phyloP scores from a whole-genome alignment of 306 rosid species.

The Lathyrus tuberosus region DNA sequence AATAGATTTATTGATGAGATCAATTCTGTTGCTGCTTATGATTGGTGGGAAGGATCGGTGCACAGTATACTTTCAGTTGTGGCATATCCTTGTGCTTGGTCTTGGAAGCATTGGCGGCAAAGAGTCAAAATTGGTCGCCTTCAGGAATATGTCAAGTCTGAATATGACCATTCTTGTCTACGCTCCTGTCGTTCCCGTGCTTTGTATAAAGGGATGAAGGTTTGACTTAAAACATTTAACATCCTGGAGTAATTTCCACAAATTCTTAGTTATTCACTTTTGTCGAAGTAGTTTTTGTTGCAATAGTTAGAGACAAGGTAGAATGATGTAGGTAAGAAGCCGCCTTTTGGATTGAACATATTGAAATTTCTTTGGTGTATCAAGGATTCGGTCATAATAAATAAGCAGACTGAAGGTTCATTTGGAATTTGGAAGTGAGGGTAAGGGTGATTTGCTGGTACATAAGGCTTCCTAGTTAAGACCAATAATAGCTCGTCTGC shows the following conservation, averaged over 20 bases:
- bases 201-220: constrained; percentile 99
- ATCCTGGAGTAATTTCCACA: constrained; percentile 34
- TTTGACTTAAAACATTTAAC: constrained; percentile 51
- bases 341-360: constrained; percentile 18
- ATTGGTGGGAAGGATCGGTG: constrained; percentile 99
- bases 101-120: constrained; percentile 98
- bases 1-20: constrained; percentile 95
- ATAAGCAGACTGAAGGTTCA: constrained; percentile 27
- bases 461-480: constrained; percentile 9
- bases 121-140: constrained; percentile 85
- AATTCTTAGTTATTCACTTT: constrained; percentile 27
- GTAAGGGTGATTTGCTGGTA: constrained; percentile 32
- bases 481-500: constrained; percentile 15
- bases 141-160: constrained; percentile 93
- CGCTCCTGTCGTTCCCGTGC: constrained; percentile 98
- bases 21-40: constrained; percentile 93
- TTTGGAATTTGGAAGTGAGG: constrained; percentile 14
- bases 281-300: constrained; percentile 10
- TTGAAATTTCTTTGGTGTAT: constrained; percentile 22
- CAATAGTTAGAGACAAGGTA: constrained; percentile 34
- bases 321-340: constrained; percentile 28
- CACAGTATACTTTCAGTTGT: constrained; percentile 90
- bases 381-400: constrained; percentile 12
- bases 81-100: constrained; percentile 99
- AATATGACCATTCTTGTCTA: constrained; percentile 94